These are phyloP conservation scores for Neotropicomus parvogracilis DNA, from an alignment of 1,284 basidiomycete genomes.

Conservation along the genomic window DNA sequence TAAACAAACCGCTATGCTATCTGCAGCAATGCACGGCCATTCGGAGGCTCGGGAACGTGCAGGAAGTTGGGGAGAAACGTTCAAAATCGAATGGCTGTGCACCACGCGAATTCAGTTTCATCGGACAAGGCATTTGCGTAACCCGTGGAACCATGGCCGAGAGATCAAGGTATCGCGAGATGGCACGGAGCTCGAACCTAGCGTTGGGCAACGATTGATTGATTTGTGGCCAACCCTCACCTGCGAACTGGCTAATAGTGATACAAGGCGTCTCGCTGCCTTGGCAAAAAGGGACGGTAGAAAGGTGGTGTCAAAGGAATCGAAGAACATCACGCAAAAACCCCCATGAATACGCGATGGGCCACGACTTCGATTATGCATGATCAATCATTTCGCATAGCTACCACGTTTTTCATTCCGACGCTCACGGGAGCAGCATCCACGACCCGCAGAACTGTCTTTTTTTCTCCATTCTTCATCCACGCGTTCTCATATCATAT, in stretches of 20 bases:
- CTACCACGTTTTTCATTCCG: too few species aligned
- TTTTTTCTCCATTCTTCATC: too few species aligned
- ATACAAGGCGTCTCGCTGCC: conserved; percentile 2
- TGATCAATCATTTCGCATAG: too few species aligned
- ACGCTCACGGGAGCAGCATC: too few species aligned
- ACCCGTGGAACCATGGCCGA: conserved; percentile 89
- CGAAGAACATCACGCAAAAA: not conserved
- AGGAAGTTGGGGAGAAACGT: conserved; percentile 67
- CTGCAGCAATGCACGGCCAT: not conserved
- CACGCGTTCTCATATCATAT: too few species aligned
- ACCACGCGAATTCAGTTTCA: conserved; percentile 75
- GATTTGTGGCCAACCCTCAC: conserved; percentile 67
- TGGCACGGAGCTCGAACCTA: conserved; percentile 87
- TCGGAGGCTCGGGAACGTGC: conserved; percentile 17
- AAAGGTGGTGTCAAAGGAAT: conserved; percentile 3
- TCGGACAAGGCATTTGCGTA: conserved; percentile 76
- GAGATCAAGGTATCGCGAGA: conserved; percentile 92
- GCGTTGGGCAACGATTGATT: conserved; percentile 68
- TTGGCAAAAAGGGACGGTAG: not conserved
- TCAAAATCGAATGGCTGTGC: conserved; percentile 84
- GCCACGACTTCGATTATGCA: not conserved
- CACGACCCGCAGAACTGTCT: too few species aligned
- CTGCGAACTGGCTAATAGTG: conserved; percentile 15
- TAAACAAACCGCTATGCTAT: not conserved
- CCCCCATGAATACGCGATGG: not conserved